phyloP scores from a whole-genome alignment of 2,329 filamentous ascomycete genomes.

The Aspergillus sp. region DNA sequence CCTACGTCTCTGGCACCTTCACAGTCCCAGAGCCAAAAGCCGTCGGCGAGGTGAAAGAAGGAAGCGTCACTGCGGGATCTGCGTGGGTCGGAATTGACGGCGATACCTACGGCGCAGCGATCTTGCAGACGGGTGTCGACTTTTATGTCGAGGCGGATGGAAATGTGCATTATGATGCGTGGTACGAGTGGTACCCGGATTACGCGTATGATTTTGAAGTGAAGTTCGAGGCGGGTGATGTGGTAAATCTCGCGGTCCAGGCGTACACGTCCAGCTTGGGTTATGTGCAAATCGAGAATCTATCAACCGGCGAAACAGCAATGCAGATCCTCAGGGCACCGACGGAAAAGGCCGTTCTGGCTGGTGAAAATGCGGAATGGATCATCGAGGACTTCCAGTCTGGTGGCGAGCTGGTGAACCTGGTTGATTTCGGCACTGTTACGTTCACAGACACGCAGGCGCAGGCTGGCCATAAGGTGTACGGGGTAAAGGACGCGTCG shows the following conservation, averaged over 20 bases:
- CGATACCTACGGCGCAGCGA: slow-evolving; percentile 49
- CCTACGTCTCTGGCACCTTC: slow-evolving; percentile 39
- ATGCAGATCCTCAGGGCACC: slow-evolving; percentile 46
- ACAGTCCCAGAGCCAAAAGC: slow-evolving; percentile 46
- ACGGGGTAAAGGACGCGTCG: slow-evolving; percentile 32
- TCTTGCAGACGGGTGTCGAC: slow-evolving; percentile 54
- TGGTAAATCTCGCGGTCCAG: slow-evolving; percentile 37
- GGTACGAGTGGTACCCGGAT: slow-evolving; percentile 58
- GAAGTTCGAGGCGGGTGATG: slow-evolving; percentile 40
- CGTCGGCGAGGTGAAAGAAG: slow-evolving; percentile 26
- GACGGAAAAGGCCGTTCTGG: slow-evolving; percentile 36
- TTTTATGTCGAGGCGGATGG: slow-evolving; percentile 42
- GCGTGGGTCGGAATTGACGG: slow-evolving; percentile 59
- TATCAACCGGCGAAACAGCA: slow-evolving; percentile 46
- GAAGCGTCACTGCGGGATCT: slow-evolving; percentile 41
- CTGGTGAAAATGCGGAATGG: slow-evolving; percentile 56
- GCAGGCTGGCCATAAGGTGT: slow-evolving; percentile 13
- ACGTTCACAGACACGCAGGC: slow-evolving; percentile 29
- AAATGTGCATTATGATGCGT: slow-evolving; percentile 45
- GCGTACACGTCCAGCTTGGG: slow-evolving; percentile 36
- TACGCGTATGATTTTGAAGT: slow-evolving; percentile 50
- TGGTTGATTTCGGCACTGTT: slow-evolving; percentile 45
- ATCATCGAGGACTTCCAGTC: slow-evolving; percentile 44
- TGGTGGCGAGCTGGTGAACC: slow-evolving; percentile 33
- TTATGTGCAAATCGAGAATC: slow-evolving; percentile 46